Evolutionary conservation across 805 yeast genomes (phyloP), one percentile per base, ranked within the genome.

Genomic region (Barnettozyma wickerhamii): DNA sequence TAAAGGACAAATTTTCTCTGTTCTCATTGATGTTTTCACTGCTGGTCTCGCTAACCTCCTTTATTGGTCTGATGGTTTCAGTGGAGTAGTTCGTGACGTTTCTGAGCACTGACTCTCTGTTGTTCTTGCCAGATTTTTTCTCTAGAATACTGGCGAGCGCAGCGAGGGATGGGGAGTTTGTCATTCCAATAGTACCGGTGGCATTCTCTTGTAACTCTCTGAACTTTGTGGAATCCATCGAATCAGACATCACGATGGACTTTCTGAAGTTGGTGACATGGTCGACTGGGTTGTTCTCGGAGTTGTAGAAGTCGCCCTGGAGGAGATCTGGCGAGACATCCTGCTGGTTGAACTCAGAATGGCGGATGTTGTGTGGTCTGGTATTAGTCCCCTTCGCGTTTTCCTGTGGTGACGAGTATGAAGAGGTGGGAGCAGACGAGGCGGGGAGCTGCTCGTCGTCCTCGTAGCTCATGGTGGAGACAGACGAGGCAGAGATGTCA

Each of bases 91-190:
- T 43, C 35, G 32, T 38, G 33, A 7, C 30, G 32, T 31, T 39
- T 24, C 37, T 33, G 12, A 33, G 19, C 13, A 15, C 30, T 6
- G 46, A 55, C 4, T 40, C 32, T 12, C 35, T 41, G 12, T 41
- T 53, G 55, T 17, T 52, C 15, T 45, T 51, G 23, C 55, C 59
- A 5, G 63, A 55, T 32, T 65, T 67, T 39, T 62, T 65, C 41
- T 62, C 66, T 29, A 69, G 50, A 19, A 68, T 59, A 28, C 61
- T 60, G 2, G 71, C 70, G n/a, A 69, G 45, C 0, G 71, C 72
- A 42, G 69, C 62, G 28, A 69, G 52, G 0, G 72, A 66, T 4
- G 74, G 74, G 2, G 72, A 68, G 18, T 68, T 58, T 4, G 70
- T 64, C 62, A 68, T 65, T 30, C 62, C 61, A 15, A 61, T 23